phyloP scores from a whole-genome alignment of 2,329 filamentous ascomycete species.

The Botrytis fabae region DNA sequence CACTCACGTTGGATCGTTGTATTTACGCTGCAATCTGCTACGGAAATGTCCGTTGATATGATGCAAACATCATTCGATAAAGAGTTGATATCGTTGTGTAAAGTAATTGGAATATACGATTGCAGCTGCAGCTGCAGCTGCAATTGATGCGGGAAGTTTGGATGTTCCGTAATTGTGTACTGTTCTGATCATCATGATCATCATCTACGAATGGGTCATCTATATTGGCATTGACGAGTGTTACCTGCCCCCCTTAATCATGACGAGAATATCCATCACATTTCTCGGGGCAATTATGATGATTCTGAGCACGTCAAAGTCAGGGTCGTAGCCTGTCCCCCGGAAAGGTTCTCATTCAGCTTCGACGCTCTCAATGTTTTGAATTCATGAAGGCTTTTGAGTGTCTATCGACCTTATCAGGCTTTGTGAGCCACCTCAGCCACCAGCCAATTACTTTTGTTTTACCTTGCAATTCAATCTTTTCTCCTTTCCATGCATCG shows the following conservation, averaged over 20 bases:
- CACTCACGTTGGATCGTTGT: neutral
- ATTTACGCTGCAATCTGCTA: neutral
- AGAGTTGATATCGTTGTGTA: neutral
- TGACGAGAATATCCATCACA: neutral
- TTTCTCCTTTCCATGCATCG: neutral
- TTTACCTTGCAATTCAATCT: neutral
- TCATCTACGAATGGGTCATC: neutral
- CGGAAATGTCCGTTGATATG: neutral
- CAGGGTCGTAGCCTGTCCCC: neutral
- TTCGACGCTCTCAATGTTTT: neutral
- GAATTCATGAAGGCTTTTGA: neutral
- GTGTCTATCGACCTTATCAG: neutral
- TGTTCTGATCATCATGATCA: neutral
- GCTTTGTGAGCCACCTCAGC: neutral
- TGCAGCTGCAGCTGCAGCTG: neutral
- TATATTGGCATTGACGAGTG: neutral
- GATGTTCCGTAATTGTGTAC: neutral
- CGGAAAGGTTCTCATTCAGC: neutral
- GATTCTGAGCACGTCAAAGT: neutral
- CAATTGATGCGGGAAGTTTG: neutral
- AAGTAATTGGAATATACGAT: neutral
- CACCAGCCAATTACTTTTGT: neutral
- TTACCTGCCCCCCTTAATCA: neutral
- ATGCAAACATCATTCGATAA: slow-evolving; percentile 5
- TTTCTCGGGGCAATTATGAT: neutral